These are phyloP conservation scores for Gracilaria gracilis DNA, from an alignment of 23 red algal species.

Conservation along the genomic window DNA sequence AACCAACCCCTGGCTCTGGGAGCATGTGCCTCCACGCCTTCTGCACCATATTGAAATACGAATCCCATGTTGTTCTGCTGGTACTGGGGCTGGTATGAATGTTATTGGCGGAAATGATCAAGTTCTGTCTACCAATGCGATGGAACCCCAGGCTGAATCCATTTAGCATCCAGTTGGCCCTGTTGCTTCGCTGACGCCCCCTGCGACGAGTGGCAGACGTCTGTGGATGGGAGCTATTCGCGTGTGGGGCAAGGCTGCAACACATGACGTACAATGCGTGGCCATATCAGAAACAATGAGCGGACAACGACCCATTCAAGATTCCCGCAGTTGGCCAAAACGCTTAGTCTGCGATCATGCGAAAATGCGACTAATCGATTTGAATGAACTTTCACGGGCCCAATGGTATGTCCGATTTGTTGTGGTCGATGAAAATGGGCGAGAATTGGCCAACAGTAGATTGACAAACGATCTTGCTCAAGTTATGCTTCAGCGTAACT, in stretches of 20 bases:
- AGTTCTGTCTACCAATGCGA: background rate
- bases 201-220: constrained; percentile 17
- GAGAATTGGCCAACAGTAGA: constrained; percentile 11
- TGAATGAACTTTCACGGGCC: constrained; percentile 17
- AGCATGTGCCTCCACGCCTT: too few relatives aligned
- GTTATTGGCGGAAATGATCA: background rate
- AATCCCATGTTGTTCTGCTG: background rate
- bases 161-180: background rate
- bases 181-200: constrained; percentile 22
- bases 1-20: too few relatives aligned
- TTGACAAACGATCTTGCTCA: constrained; percentile 43
- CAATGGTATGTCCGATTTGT: constrained; percentile 74
- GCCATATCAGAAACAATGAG: constrained; percentile 27
- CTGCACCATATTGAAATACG: too few relatives aligned
- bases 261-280: constrained; percentile 66
- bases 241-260: background rate
- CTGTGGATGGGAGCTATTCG: constrained; percentile 15
- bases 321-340: constrained; percentile 59
- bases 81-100: constrained; percentile 1
- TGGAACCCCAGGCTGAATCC: background rate
- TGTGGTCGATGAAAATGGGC: constrained; percentile 12
- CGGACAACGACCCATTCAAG: background rate
- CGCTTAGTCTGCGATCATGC: constrained; percentile 44
- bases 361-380: constrained; percentile 33
- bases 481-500: constrained; percentile 44